Base-by-base conservation (phyloP, 1,139 yeast genomes). In the Kodamaea plutei region DNA sequence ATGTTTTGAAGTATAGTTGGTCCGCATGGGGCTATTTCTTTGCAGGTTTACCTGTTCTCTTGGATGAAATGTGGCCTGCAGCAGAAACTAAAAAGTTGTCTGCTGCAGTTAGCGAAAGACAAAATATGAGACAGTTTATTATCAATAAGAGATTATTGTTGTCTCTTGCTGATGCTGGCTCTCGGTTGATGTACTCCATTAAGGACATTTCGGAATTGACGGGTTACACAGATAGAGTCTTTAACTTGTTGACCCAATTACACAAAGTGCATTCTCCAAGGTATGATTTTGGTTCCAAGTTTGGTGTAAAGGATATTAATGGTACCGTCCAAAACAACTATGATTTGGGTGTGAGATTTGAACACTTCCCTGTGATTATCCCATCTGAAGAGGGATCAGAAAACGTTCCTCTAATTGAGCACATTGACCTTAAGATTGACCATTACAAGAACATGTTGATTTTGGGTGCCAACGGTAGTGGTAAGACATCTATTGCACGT, bases 111-210 rank as follows among this genome's bases (percentile, higher is more conserved):
- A 54, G 55, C 33, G 71, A 62, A 43, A 59, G 70, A 30, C 69
- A 70, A 37, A 80, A 79, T 47, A 87, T 89, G 88, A 80, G 87
- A 47, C 89, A 84, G 46, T 89, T 88, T 46, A 83, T 88, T 45
- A 88, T 88, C 36, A 89, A 88, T 63, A 89, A 89, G 61, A 72
- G 96, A 48, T 71, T 89, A 44, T 80, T 89, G 84, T 70, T 89
- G 45, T 82, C 93, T 5, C 70, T 89, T 52, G 96, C 96, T 1
- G 97, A 89, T 61, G 96, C 97, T 0, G 96, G 96, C 5, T 84
- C 95, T n/a, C 71, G 96, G 42, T 72, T 89, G 63, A 88, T 89
- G 96, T 87, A 87, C 55, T 87, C 96, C 2, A 84, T 88, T 44
- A 88, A 89, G 54, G 96, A 88, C 56, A 73, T 89, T n/a, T 84